Evolutionary conservation across 1,139 yeast genomes (phyloP), one percentile per base, ranked within the genome.

Genomic region (Geotrichum klebahnii): DNA sequence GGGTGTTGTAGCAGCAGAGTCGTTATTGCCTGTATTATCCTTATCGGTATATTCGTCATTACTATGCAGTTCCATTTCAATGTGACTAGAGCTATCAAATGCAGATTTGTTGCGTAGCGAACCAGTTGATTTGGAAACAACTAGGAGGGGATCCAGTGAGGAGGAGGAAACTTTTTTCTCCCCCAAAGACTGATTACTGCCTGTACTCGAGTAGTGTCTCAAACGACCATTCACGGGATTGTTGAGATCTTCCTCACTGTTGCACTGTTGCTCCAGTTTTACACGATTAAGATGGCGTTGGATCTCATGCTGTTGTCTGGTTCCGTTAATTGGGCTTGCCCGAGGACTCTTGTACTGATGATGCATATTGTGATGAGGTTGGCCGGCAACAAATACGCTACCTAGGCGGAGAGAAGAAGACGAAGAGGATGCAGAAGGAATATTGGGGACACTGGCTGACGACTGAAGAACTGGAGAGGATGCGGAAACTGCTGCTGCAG

Each of bases 261-360:
- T 31, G 17, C 31, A 19, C 6, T 41, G 35, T 38, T 40, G 45
- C 33, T 46, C 52, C n/a, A 32, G 20, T 12, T 34, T 40, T 28
- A 41, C 46, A 24, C 53, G 53, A 22, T 49, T 52, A 6, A 52
- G 40, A 47, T 51, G 53, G 3, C 53, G 48, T 28, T 44, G 50
- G 23, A 51, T 40, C 24, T 51, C 53, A 29, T 51, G 48, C 23
- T 51, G 53, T 23, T 51, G 53, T 16, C 53, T 40, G 12, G 51
- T 43, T 24, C 53, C 53, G 38, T 53, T 53, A n/a, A 51, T 53
- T 5, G 53, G 49, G 10, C 53, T 48, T 10, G 42, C 43, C 24
- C 43, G 34, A 12, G 44, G 49, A 38, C 38, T 46, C 19, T 32
- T 46, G 38, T 46, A 46, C 23, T 48, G 50, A 10, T 35, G 36